Base-by-base conservation (phyloP, 163 green algal species). In the Scenedesmus sp. region DNA sequence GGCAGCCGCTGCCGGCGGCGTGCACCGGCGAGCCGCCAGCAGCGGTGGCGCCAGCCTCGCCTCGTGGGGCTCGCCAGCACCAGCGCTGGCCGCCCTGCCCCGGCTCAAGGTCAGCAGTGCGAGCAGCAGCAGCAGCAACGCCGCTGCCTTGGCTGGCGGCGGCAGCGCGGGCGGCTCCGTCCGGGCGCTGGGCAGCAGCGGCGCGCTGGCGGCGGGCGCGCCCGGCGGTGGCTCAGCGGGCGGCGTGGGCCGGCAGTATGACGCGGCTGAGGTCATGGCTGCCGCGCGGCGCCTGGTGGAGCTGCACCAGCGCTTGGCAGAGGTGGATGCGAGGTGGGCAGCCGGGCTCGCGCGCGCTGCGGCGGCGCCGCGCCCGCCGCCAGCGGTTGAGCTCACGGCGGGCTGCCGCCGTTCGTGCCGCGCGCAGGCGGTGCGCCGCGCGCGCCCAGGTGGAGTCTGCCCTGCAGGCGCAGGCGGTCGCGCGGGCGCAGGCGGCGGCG, bases 191-290 rank as follows among this genome's bases (percentile, higher is more conserved):
- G 39, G 56, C 56, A 64, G 56, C 26, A 64, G 56, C 14, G 56
- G 15, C 36, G 9, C 56, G 47, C 17, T 56, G 47, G 47, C 17
- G 47, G 14, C 47, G 47, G 47, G 47, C 47, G 47, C 17, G 33
- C 6, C 36, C 31, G 69, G 22, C 47, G 36, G 34, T 77, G 69
- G n/a, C n/a, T n/a, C 26, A 58, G 36, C 18, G 44, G 33, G 24
- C 31, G 62, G 36, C 5, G 24, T 77, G 17, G 69, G 57, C 24
- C 36, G 69, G 0, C 11, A 48, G 53, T 77, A 77, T 58, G 69
- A 77, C 13, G 17, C 58, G 69, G 7, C 15, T 26, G 69, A 77
- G 69, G 66, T 77, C 22, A 45, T 44, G 56, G 69, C 69, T 33
- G 69, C 69, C 18, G 51, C 42, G 14, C 47, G 29, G 54, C 26